Conservation (phyloP, 805 yeast species). For the Saturnispora silvae region DNA sequence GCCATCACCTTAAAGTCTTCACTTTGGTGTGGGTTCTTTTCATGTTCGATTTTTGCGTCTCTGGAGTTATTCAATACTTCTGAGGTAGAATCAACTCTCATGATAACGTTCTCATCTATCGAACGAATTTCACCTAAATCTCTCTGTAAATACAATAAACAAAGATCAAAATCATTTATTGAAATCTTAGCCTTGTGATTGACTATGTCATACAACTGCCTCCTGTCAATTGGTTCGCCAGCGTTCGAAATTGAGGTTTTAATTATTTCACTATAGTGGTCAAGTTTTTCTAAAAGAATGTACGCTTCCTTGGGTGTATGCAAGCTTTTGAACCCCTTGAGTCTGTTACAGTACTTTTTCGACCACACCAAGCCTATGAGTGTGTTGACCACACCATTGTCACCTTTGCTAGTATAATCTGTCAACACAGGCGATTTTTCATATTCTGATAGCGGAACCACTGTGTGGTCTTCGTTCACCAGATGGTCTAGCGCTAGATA, state of each 20-base stretch:
- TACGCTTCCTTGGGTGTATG: slow-evolving; percentile 13
- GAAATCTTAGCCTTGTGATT: slow-evolving; percentile 6
- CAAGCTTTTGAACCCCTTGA: slow-evolving; percentile 10
- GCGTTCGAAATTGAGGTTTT: background rate
- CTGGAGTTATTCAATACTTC: background rate
- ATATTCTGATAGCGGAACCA: slow-evolving; percentile 18
- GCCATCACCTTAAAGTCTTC: slow-evolving; percentile 19
- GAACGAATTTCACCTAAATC: slow-evolving; percentile 8
- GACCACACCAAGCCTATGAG: slow-evolving; percentile 4
- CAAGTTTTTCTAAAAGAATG: slow-evolving; percentile 14
- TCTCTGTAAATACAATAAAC: slow-evolving; percentile 16
- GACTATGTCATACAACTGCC: slow-evolving; percentile 12
- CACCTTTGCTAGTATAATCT: background rate
- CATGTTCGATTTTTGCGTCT: background rate
- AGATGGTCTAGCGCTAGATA: slow-evolving; percentile 18
- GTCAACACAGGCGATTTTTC: slow-evolving; percentile 3
- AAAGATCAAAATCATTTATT: slow-evolving; percentile 17
- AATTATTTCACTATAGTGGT: slow-evolving; percentile 7
- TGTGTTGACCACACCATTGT: slow-evolving; percentile 9
- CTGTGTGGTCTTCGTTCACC: slow-evolving; percentile 15
- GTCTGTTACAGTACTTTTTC: slow-evolving; percentile 5
- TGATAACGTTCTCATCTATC: background rate
- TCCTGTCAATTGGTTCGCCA: slow-evolving; percentile 11
- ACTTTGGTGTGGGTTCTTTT: slow-evolving; percentile 2
- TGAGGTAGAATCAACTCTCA: background rate